These are phyloP conservation scores for Tetrapisispora namnaoensis DNA, from an alignment of 805 yeast species.

Conservation along the genomic window DNA sequence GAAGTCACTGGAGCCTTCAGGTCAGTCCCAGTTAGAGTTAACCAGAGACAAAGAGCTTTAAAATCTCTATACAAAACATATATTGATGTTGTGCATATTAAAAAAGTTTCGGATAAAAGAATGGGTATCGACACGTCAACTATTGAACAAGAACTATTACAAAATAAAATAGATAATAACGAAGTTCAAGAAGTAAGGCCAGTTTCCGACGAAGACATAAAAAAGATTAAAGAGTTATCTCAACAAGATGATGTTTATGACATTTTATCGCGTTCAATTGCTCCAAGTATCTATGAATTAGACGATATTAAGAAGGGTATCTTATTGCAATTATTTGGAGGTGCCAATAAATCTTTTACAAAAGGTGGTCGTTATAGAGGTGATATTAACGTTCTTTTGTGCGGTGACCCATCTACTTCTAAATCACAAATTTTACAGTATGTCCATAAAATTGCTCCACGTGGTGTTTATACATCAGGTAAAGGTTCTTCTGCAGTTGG, in stretches of 20 bases:
- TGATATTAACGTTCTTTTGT: conserved; percentile 78
- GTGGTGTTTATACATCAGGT: conserved; percentile 97
- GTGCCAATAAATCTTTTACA: conserved; percentile 76
- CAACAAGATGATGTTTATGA: conserved; percentile 75
- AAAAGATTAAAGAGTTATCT: conserved; percentile 50
- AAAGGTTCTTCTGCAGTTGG: conserved; percentile 99
- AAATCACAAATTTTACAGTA: conserved; percentile 91
- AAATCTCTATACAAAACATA: conserved; percentile 85
- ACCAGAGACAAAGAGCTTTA: conserved; percentile 73
- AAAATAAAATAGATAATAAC: conserved; percentile 41
- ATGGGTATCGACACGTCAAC: conserved; percentile 75
- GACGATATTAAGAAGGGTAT: conserved; percentile 97
- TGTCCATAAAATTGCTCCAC: conserved; percentile 94
- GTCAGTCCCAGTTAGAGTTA: conserved; percentile 83
- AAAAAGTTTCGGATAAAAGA: conserved; percentile 73
- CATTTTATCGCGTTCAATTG: conserved; percentile 76
- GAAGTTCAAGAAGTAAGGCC: conserved; percentile 68
- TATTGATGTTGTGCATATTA: conserved; percentile 87
- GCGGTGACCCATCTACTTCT: conserved; percentile 98
- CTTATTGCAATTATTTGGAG: conserved; percentile 86
- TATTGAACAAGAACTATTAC: conserved; percentile 32
- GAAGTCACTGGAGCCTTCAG: conserved; percentile 94
- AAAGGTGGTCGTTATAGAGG: conserved; percentile 96
- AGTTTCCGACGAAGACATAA: conserved; percentile 60
- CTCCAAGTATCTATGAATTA: conserved; percentile 94